Evolutionary conservation across 176 grass and related monocot genomes (phyloP).

Genomic region (Triticum turgidum): DNA sequence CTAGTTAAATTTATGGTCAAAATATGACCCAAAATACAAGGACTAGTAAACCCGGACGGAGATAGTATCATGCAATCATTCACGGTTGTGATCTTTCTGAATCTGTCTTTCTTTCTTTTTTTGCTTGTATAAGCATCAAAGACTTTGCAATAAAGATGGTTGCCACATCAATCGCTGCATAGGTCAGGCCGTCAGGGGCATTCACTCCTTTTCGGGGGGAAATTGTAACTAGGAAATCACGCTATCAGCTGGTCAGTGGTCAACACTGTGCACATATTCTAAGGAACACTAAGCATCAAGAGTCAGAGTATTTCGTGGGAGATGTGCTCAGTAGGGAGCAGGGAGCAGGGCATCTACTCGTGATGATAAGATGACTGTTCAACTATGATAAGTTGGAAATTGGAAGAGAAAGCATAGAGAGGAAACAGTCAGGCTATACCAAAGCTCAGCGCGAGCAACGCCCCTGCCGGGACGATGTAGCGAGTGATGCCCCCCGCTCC

Average conservation of each 20-base stretch:
- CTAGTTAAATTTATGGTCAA: too few species aligned
- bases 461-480: slow-evolving; percentile 54
- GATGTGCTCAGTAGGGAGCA: neutral
- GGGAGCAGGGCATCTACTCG: neutral
- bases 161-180: neutral
- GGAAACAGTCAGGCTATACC: slow-evolving; percentile 45
- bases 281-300: neutral
- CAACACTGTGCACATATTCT: neutral
- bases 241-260: neutral
- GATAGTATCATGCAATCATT: neutral
- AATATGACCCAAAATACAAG: too few species aligned
- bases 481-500: slow-evolving; percentile 36
- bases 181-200: neutral
- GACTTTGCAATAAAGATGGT: neutral
- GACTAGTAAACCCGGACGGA: too few species aligned
- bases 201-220: neutral
- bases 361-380: neutral
- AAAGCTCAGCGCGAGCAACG: slow-evolving; percentile 55
- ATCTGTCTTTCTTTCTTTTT: neutral
- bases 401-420: neutral
- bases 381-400: neutral
- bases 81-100: neutral
- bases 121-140: neutral
- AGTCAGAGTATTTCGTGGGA: neutral
- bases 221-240: neutral